Percentiles rank a stretch among this genome's conserved stretches.
Conservation (phyloP, 495 filamentous ascomycete species). For the Aspergillus avenaceus region DNA sequence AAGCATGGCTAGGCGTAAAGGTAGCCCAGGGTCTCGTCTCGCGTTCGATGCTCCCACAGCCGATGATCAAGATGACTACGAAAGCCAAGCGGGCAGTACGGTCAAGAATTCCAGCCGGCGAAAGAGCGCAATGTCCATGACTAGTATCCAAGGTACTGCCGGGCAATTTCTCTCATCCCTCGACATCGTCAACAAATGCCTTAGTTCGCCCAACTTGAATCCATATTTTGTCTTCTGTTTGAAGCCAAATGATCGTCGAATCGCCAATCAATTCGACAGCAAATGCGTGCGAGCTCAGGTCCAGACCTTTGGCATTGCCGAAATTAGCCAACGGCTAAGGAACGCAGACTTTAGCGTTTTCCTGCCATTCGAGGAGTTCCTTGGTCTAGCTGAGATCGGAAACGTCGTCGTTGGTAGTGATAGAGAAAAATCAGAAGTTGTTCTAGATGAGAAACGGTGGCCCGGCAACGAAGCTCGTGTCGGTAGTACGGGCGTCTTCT, state of each 20-base stretch:
- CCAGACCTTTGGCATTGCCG: slow-evolving; percentile 92
- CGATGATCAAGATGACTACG: slow-evolving; percentile 53
- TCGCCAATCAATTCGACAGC: slow-evolving; percentile 98
- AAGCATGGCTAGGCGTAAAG: slow-evolving; percentile 79
- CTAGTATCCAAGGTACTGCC: slow-evolving; percentile 74
- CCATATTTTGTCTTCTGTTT: slow-evolving; percentile 95
- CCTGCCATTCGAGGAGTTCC: slow-evolving; percentile 91
- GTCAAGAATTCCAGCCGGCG: slow-evolving; percentile 26
- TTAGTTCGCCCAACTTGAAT: slow-evolving; percentile 78
- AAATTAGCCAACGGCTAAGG: slow-evolving; percentile 87
- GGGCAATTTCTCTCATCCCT: slow-evolving; percentile 88
- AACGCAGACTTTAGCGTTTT: slow-evolving; percentile 96
- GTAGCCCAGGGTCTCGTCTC: slow-evolving; percentile 42
- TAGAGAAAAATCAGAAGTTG: slow-evolving; percentile 82
- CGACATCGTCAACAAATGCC: slow-evolving; percentile 79
- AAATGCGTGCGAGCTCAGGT: slow-evolving; percentile 95
- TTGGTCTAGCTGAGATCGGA: slow-evolving; percentile 81
- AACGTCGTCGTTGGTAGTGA: slow-evolving; percentile 85
- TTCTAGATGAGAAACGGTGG: slow-evolving; percentile 88
- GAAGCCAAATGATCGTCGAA: slow-evolving; percentile 94
- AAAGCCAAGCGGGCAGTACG: slow-evolving; percentile 41
- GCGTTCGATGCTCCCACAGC: slow-evolving; percentile 28
- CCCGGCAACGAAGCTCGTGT: slow-evolving; percentile 85
- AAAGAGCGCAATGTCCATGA: slow-evolving; percentile 40
- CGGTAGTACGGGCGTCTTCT: slow-evolving; percentile 88